Percentiles rank a stretch among this genome's conserved stretches.
Conservation (phyloP, 1,284 basidiomycete species). For the Melampsora occidentalis region DNA sequence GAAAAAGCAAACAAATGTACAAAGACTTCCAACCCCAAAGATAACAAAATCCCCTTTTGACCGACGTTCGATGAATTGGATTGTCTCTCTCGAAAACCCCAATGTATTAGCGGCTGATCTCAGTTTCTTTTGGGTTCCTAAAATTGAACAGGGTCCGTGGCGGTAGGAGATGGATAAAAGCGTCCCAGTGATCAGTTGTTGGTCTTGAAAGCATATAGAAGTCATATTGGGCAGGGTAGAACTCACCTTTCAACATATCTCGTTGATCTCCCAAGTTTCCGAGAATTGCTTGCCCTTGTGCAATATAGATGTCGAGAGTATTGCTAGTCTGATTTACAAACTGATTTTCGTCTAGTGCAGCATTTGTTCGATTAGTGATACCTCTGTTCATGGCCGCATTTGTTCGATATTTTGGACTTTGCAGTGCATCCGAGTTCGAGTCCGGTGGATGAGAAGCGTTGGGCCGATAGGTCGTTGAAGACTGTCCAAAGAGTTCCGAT, state of each 20-base stretch:
- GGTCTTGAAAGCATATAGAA: not conserved
- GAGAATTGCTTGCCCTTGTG: constrained; percentile 81
- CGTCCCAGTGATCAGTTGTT: not conserved
- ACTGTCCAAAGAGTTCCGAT: constrained; percentile 25
- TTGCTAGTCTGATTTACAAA: constrained; percentile 78
- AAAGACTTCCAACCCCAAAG: constrained; percentile 26
- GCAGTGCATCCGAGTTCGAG: constrained; percentile 56
- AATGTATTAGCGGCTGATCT: constrained; percentile 86
- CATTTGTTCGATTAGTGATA: constrained; percentile 15
- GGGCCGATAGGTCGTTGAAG: constrained; percentile 56
- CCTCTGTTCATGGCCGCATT: constrained; percentile 23
- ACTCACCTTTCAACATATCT: constrained; percentile 72
- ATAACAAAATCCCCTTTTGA: constrained; percentile 61
- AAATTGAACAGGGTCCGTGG: not conserved
- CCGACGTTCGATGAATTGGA: constrained; percentile 88
- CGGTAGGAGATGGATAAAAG: not conserved
- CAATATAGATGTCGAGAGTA: constrained; percentile 79
- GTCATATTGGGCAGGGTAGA: not conserved
- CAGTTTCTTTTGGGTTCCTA: constrained; percentile 71
- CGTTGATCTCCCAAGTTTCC: constrained; percentile 87
- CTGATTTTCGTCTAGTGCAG: constrained; percentile 77
- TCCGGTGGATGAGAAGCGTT: constrained; percentile 52
- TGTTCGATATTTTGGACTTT: constrained; percentile 54
- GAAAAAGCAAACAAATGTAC: constrained; percentile 38
- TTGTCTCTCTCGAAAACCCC: constrained; percentile 84